Evolutionary conservation across 192 early-diverging fungal species (phyloP).

Genomic region (Thoreauomyces humboldtii): DNA sequence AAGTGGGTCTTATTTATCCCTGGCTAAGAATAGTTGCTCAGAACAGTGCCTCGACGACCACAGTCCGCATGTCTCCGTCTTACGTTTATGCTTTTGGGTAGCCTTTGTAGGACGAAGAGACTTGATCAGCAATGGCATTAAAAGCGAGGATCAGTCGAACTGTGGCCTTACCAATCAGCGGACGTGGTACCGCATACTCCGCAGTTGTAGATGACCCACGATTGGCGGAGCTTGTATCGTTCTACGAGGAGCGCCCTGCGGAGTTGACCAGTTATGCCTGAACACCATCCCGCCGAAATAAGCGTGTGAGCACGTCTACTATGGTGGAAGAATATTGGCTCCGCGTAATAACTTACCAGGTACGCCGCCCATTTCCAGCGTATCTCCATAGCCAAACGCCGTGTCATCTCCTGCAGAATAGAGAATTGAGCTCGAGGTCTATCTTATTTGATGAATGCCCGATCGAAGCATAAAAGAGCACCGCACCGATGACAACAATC

Average conservation of each 20-base stretch:
- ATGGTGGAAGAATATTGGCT: too few species aligned
- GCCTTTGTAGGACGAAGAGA: background rate
- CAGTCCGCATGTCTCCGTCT: background rate
- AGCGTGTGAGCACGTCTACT: too few species aligned
- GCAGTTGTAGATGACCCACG: constrained; percentile 35
- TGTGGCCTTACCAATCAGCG: constrained; percentile 30
- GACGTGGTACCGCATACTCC: constrained; percentile 32
- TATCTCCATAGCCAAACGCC: constrained; percentile 38
- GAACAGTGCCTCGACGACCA: too few species aligned
- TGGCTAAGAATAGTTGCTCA: too few species aligned
- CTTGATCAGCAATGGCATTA: constrained; percentile 10
- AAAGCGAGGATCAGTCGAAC: too few species aligned
- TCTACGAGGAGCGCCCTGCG: constrained; percentile 11
- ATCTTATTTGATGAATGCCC: background rate
- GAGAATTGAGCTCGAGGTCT: background rate
- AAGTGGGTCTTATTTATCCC: constrained; percentile 18
- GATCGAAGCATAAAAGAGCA: background rate
- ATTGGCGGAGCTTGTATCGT: constrained; percentile 33
- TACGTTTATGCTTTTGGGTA: constrained; percentile 10
- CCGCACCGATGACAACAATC: constrained; percentile 33
- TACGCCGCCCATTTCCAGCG: background rate
- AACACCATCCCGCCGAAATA: too few species aligned
- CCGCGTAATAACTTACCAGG: constrained; percentile 25
- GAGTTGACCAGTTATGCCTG: constrained; percentile 37
- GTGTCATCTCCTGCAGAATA: constrained; percentile 33